Evolutionary conservation across 345 rosid genomes (phyloP), one percentile per base, ranked within the genome.

Genomic region (Reutealis trisperma): DNA sequence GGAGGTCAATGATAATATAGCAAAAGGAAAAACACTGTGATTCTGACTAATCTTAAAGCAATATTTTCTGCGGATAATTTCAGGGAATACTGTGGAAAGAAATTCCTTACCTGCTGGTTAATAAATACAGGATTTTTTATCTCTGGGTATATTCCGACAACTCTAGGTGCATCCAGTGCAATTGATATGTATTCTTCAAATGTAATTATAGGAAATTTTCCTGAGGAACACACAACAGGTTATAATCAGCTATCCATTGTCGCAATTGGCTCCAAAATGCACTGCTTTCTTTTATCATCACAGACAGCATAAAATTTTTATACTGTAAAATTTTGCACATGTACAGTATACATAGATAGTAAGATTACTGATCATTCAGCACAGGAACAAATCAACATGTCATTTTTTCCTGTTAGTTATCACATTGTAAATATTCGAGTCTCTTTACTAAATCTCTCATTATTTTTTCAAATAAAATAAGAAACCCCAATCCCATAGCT

Each of bases 141-240:
- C 89, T 96, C 99, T 2, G 99, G 98, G 84, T 96, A 96, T 77
- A 96, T 96, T 41, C 99, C 99, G 62, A 93, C 97, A 70, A 92
- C 86, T 88, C 99, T 87, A 42, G 88, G 74, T 22, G 98, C 97
- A 84, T 93, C 92, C 71, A 89, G 77, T 49, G 96, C 99, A 45
- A 95, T 93, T 68, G 98, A 71, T 76, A 95, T 95, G 87, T 72
- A 95, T 83, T 91, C 97, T 57, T 95, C 96, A 66, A 95, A 92
- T 58, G 98, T 92, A 75, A 93, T 89, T 44, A 95, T 93, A 7
- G 87, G 73, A 83, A 87, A 95, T 77, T 84, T 93, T 67, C 98
- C 99, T 95, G 91, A 68, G n/a, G 34, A 75, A 66, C 32, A 81
- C 62, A 79, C 27, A 37, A 51, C 44, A 69, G 51, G 59, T 77